Evolutionary conservation across 352 stramenopile species (phyloP).

Genomic region (Globisporangium recalcitrans): DNA sequence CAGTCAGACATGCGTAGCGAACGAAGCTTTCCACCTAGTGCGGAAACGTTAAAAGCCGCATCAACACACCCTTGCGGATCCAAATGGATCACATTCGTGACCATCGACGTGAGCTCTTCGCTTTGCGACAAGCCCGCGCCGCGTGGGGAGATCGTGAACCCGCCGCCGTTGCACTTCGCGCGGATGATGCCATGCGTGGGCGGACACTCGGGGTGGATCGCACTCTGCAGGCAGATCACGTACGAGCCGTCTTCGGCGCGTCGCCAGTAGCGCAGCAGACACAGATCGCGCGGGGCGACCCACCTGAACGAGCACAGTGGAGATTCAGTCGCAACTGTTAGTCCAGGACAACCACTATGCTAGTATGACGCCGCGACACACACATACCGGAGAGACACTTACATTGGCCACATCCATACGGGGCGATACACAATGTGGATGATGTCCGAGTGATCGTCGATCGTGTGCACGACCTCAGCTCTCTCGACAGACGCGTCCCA

Average conservation of each 20-base stretch:
- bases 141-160: constrained; percentile 57
- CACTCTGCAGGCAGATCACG: constrained; percentile 74
- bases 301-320: constrained; percentile 29
- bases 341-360: too few species aligned
- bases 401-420: constrained; percentile 79
- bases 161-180: constrained; percentile 54
- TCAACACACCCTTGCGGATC: constrained; percentile 43
- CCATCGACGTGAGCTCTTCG: constrained; percentile 58
- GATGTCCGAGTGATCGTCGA: constrained; percentile 78
- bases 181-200: constrained; percentile 54
- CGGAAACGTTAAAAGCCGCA: not conserved
- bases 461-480: constrained; percentile 64
- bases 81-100: constrained; percentile 68
- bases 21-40: too few species aligned
- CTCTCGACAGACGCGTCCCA: constrained; percentile 67
- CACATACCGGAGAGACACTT: constrained; percentile 24
- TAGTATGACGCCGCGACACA: too few species aligned
- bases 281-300: constrained; percentile 60
- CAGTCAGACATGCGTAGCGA: not conserved
- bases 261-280: constrained; percentile 69
- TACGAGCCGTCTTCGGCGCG: constrained; percentile 66
- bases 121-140: constrained; percentile 12
- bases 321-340: too few species aligned
- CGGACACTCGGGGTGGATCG: constrained; percentile 67
- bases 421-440: constrained; percentile 69